These are phyloP conservation scores for Yarrowia sp. DNA, from an alignment of 805 yeast genomes.

Conservation along the genomic window DNA sequence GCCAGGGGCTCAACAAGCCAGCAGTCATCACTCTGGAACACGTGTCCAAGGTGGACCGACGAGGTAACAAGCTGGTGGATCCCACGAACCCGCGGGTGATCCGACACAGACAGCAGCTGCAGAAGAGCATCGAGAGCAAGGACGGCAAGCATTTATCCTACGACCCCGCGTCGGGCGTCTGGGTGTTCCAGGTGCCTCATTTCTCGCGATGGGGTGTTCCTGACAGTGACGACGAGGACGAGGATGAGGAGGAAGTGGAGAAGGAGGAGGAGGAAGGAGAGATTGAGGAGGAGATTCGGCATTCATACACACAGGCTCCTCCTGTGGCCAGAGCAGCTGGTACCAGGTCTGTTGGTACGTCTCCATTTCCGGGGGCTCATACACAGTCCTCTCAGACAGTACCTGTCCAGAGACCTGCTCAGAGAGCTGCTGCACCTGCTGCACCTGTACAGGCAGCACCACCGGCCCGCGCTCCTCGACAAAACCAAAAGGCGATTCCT, in stretches of 20 bases:
- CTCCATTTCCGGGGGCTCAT: neutral
- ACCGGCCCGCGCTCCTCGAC: neutral
- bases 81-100: slow-evolving; percentile 57
- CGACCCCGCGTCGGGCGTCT: slow-evolving; percentile 67
- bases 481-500: neutral
- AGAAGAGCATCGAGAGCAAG: slow-evolving; percentile 48
- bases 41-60: slow-evolving; percentile 67
- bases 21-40: slow-evolving; percentile 69
- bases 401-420: neutral
- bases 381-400: neutral
- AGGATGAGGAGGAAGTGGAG: slow-evolving; percentile 43
- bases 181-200: slow-evolving; percentile 83
- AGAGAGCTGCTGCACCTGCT: neutral
- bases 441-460: neutral
- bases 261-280: neutral
- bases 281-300: neutral
- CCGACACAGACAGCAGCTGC: slow-evolving; percentile 45
- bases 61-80: slow-evolving; percentile 58
- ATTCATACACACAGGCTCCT: neutral
- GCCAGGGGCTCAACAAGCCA: slow-evolving; percentile 75
- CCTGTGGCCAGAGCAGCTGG: neutral
- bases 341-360: too few species aligned
- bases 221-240: slow-evolving; percentile 46
- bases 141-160: slow-evolving; percentile 81
- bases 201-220: slow-evolving; percentile 89